These are phyloP conservation scores for Pyrrhoderma noxium DNA, from an alignment of 1,284 basidiomycete species.

Conservation along the genomic window DNA sequence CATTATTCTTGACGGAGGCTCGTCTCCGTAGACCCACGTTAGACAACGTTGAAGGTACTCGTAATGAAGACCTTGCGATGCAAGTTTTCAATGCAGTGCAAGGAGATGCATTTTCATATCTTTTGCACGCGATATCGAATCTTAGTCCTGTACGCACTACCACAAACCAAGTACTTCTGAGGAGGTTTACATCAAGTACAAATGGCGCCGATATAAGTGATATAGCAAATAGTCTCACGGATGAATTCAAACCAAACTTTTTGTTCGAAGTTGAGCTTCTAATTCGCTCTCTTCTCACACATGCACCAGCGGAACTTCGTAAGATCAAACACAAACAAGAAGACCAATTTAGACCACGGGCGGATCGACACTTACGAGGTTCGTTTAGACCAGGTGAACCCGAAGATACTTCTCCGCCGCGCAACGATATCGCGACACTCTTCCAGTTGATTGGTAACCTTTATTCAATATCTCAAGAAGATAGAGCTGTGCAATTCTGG, in stretches of 20 bases:
- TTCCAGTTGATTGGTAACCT: constrained; percentile 79
- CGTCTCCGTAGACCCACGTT: constrained; percentile 62
- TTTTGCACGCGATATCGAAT: constrained; percentile 49
- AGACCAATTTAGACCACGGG: constrained; percentile 62
- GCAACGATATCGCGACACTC: constrained; percentile 80
- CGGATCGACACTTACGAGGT: constrained; percentile 43
- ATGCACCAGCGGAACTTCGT: constrained; percentile 80
- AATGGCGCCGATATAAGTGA: constrained; percentile 34
- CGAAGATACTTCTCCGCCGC: constrained; percentile 37
- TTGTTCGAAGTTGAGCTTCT: constrained; percentile 66
- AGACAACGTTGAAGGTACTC: constrained; percentile 60
- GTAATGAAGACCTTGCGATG: constrained; percentile 71
- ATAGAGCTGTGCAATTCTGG: constrained; percentile 82
- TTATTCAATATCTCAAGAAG: constrained; percentile 67
- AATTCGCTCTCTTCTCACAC: constrained; percentile 66
- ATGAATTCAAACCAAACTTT: constrained; percentile 59
- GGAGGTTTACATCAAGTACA: constrained; percentile 32
- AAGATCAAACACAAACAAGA: constrained; percentile 90
- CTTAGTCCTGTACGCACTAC: constrained; percentile 40
- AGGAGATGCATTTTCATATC: constrained; percentile 77
- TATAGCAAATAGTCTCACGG: constrained; percentile 28
- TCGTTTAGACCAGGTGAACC: constrained; percentile 38
- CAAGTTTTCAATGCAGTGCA: constrained; percentile 78
- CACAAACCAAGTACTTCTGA: constrained; percentile 39
- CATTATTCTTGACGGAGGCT: constrained; percentile 72